Percentiles rank a stretch among this genome's conserved stretches.
phyloP scores from a whole-genome alignment of 179 eudicot genomes.

The Vitellaria paradoxa region DNA sequence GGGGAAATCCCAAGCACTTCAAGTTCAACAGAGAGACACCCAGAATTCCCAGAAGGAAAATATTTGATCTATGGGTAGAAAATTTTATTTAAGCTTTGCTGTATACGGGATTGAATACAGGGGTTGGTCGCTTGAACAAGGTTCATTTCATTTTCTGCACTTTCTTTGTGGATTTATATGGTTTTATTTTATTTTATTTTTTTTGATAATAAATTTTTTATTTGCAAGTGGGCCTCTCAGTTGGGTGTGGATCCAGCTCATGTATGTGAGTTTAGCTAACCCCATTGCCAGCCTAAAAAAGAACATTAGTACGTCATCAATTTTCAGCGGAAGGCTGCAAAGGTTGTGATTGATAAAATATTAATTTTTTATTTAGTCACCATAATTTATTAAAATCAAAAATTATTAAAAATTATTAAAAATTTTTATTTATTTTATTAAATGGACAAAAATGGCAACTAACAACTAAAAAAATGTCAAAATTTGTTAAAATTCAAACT shows the following conservation, averaged over 20 bases:
- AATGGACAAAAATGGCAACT: no score
- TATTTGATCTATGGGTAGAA: neutral
- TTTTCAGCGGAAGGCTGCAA: no score
- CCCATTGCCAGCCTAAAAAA: conserved; percentile 33
- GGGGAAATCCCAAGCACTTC: neutral
- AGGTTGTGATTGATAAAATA: no score
- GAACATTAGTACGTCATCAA: no score
- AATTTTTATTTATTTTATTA: no score
- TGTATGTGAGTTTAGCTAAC: conserved; percentile 25
- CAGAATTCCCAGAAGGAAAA: neutral
- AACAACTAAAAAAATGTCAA: no score
- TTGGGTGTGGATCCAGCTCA: conserved; percentile 51
- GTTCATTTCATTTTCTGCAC: neutral
- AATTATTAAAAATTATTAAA: no score
- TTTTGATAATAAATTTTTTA: neutral
- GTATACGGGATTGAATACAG: conserved; percentile 20
- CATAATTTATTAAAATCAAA: no score
- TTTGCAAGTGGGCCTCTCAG: conserved; percentile 28
- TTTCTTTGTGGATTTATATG: neutral
- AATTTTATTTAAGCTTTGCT: neutral
- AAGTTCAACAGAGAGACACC: neutral
- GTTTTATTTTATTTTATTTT: neutral
- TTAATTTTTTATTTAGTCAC: no score
- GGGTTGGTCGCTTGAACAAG: conserved; percentile 6
- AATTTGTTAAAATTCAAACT: no score